Conservation (phyloP, 768 basidiomycete species). For the Termitomyces eurrhizus region DNA sequence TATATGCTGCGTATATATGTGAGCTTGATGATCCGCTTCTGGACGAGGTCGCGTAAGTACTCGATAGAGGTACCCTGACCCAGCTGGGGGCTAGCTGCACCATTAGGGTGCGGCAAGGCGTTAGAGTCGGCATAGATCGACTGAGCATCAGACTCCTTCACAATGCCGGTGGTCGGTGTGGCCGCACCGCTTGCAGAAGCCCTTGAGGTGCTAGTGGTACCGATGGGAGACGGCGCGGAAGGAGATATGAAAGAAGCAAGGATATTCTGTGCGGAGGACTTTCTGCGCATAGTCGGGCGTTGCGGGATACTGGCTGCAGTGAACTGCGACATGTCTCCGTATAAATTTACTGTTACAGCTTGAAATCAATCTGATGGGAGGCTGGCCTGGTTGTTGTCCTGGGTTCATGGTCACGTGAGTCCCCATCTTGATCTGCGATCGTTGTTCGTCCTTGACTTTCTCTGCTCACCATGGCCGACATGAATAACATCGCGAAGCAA, state of each 20-base stretch:
- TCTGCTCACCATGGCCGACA: conserved; percentile 59
- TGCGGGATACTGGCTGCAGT: conserved; percentile 23
- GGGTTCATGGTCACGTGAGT: conserved; percentile 16
- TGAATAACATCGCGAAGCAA: conserved; percentile 69
- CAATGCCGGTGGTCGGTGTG: conserved; percentile 39
- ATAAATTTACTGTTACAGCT: conserved; percentile 4
- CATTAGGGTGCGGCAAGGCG: conserved; percentile 28
- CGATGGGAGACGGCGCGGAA: conserved; percentile 30
- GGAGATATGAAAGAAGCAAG: conserved; percentile 67
- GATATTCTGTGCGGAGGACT: conserved; percentile 83
- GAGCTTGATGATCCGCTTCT: conserved; percentile 81
- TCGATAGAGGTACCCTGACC: conserved; percentile 72
- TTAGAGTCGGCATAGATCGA: conserved; percentile 51
- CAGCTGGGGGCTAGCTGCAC: conserved; percentile 41
- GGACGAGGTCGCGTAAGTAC: conserved; percentile 72
- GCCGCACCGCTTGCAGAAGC: conserved; percentile 31
- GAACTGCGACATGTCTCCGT: conserved; percentile 34
- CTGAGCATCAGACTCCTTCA: conserved; percentile 72
- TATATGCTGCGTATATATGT: conserved; percentile 84
- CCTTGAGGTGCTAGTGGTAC: conserved; percentile 28
- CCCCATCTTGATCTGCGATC: conserved; percentile 13
- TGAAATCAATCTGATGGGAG: conserved; percentile 6
- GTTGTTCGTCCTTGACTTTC: conserved; percentile 9
- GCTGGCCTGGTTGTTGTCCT: neutral
- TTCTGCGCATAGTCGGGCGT: conserved; percentile 73